Conservation (phyloP, 192 early-diverging fungal genomes). For the Gigaspora rosea region DNA sequence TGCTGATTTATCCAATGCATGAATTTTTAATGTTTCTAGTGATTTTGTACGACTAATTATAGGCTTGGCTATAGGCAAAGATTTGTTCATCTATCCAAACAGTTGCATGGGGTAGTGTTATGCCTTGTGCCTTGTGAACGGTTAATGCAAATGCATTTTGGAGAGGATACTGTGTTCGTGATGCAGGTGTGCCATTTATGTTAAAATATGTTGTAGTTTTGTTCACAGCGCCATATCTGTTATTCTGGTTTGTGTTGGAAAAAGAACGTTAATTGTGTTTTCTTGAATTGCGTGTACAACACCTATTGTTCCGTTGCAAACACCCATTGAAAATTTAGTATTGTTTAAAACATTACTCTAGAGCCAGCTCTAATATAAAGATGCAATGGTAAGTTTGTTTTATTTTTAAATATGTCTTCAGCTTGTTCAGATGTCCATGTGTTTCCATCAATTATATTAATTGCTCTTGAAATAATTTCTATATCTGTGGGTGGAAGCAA, state of each 20-base stretch:
- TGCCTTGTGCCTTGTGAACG: not conserved
- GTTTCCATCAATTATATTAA: not conserved
- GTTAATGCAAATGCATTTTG: constrained; percentile 12
- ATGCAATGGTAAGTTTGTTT: not conserved
- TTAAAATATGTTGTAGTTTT: not conserved
- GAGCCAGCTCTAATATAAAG: not conserved
- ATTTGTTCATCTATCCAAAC: not conserved
- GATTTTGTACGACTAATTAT: not conserved
- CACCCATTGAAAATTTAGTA: not conserved
- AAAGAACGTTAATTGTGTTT: not conserved
- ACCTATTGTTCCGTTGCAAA: not conserved
- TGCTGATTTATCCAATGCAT: not conserved
- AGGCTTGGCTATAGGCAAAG: constrained; percentile 3
- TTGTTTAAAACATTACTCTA: not conserved
- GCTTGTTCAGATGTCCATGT: not conserved
- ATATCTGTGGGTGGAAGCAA: not conserved
- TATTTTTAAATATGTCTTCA: not conserved
- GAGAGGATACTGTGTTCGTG: not conserved
- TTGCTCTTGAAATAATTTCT: not conserved
- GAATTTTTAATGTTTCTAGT: not conserved
- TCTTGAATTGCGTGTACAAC: not conserved
- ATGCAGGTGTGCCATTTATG: not conserved
- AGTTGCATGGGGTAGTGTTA: not conserved
- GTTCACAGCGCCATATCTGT: not conserved
- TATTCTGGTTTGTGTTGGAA: not conserved